A percentile compares a stretch with the other conserved stretches of the same genome.
These are phyloP conservation scores for Mycena filopes DNA, from an alignment of 768 basidiomycete genomes.

Conservation along the genomic window DNA sequence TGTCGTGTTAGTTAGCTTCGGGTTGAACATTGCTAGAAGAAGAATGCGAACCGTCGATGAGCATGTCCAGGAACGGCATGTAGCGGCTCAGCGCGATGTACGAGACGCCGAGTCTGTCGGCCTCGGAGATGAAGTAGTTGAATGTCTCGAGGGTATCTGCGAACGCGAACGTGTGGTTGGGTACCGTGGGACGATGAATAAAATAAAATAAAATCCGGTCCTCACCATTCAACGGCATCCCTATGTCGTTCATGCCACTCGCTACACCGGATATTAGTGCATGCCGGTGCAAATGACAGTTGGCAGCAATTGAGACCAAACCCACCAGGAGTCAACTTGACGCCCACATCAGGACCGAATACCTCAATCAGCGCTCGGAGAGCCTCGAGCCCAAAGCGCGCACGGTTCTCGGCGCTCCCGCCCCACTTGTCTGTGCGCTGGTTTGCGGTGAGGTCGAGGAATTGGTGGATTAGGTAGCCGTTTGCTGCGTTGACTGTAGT, in stretches of 20 bases:
- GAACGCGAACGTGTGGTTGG: slow-evolving; percentile 5
- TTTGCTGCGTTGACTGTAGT: slow-evolving; percentile 40
- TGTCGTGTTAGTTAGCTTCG: too few relatives aligned
- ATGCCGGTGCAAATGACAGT: too few relatives aligned
- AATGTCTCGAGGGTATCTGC: slow-evolving; percentile 34
- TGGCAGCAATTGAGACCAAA: too few relatives aligned
- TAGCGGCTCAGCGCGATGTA: slow-evolving; percentile 48
- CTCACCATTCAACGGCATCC: slow-evolving; percentile 28
- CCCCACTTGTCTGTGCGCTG: slow-evolving; percentile 51
- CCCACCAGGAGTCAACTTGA: slow-evolving; percentile 39
- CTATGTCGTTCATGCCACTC: slow-evolving; percentile 8
- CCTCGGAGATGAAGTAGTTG: slow-evolving; percentile 34
- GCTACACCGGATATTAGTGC: neutral
- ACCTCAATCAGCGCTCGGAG: slow-evolving; percentile 42
- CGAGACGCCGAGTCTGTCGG: slow-evolving; percentile 31
- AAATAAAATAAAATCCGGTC: too few relatives aligned
- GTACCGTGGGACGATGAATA: neutral
- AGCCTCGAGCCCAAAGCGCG: slow-evolving; percentile 49
- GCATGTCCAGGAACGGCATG: slow-evolving; percentile 34
- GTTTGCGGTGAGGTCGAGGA: slow-evolving; percentile 45
- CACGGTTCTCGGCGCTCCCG: slow-evolving; percentile 52
- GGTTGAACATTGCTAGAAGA: too few relatives aligned
- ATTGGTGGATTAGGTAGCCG: slow-evolving; percentile 49
- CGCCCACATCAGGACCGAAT: slow-evolving; percentile 43
- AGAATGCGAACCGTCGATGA: slow-evolving; percentile 28